Evolutionary conservation across 495 filamentous ascomycete genomes (phyloP).

Genomic region (Penicillium ucsense): DNA sequence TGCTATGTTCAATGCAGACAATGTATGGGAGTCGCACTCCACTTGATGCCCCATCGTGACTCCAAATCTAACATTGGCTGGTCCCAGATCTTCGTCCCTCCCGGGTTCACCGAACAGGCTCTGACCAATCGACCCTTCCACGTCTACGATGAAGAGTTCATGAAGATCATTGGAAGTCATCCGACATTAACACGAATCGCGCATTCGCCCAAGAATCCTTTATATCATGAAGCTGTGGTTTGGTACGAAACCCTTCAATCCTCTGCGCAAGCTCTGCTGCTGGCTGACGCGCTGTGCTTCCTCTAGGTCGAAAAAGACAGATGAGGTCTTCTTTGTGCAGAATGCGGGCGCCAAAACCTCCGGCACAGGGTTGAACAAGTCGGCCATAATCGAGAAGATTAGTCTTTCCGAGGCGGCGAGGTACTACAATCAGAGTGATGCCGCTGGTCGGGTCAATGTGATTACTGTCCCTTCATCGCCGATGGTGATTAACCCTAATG

Average conservation of each 20-base stretch:
- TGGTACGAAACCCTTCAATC: constrained; percentile 24
- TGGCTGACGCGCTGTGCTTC: neutral
- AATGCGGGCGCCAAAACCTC: constrained; percentile 36
- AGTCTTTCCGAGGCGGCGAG: constrained; percentile 28
- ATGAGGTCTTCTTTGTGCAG: constrained; percentile 45
- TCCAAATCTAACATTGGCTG: neutral
- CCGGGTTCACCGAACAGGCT: constrained; percentile 14
- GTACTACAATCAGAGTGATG: constrained; percentile 29
- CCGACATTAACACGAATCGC: constrained; percentile 14
- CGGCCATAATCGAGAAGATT: constrained; percentile 41
- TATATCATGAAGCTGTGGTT: constrained; percentile 43
- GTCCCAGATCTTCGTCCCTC: constrained; percentile 11
- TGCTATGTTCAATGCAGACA: constrained; percentile 9
- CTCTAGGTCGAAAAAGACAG: constrained; percentile 27
- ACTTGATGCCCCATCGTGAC: neutral
- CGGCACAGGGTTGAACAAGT: constrained; percentile 42
- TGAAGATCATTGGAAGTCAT: constrained; percentile 9
- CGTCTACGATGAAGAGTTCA: constrained; percentile 13
- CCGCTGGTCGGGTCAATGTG: constrained; percentile 31
- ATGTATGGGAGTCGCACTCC: constrained; percentile 3
- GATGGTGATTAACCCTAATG: constrained; percentile 40
- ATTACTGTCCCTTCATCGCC: constrained; percentile 24
- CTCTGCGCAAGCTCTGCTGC: neutral
- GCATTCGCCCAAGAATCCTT: constrained; percentile 21
- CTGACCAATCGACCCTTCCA: constrained; percentile 18